Conservation (phyloP, 1,284 basidiomycete genomes). For the Schizophyllum amplum region DNA sequence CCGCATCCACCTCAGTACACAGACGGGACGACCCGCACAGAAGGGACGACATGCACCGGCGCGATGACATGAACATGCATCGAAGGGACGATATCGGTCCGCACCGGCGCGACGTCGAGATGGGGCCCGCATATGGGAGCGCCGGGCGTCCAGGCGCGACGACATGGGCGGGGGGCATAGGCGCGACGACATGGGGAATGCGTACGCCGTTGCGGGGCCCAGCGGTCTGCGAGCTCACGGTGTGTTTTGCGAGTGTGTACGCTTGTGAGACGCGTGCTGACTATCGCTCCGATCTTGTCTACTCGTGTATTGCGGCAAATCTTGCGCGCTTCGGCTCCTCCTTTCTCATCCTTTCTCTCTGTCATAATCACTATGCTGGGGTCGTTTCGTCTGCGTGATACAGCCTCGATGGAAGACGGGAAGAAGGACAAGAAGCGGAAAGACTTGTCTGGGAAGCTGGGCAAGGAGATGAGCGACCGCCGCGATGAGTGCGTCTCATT, state of each 20-base stretch:
- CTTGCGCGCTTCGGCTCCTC: background rate
- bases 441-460: constrained; percentile 57
- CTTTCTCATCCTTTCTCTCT: background rate
- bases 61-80: too few species aligned
- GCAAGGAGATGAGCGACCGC: constrained; percentile 62
- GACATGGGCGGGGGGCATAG: background rate
- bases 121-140: background rate
- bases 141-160: too few species aligned
- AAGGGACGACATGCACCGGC: too few species aligned
- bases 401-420: constrained; percentile 23
- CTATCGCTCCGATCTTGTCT: background rate
- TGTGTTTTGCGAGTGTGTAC: background rate
- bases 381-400: background rate
- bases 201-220: background rate
- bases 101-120: background rate
- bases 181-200: background rate
- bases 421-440: constrained; percentile 56
- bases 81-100: background rate
- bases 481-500: constrained; percentile 57
- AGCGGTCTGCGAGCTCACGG: background rate
- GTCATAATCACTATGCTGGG: too few species aligned
- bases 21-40: too few species aligned
- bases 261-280: background rate
- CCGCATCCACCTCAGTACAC: too few species aligned
- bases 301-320: background rate